A percentile compares a stretch with the other conserved stretches of the same genome.
These are phyloP conservation scores for Colletotrichum euphorbiae DNA, from an alignment of 2,329 filamentous ascomycete genomes.

Conservation along the genomic window DNA sequence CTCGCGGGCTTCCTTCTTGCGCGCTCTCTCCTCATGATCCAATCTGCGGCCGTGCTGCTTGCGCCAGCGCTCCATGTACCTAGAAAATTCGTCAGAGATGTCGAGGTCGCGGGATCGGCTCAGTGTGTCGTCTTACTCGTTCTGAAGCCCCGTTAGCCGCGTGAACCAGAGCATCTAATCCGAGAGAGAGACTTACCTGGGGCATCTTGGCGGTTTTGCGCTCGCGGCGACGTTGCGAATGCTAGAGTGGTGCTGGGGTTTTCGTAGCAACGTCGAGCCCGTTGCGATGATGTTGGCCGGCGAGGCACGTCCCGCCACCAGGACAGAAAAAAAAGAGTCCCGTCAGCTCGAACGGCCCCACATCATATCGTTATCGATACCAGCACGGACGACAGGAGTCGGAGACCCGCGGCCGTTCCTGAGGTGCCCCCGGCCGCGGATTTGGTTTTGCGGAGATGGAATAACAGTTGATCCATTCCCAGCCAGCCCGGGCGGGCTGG, in stretches of 20 bases:
- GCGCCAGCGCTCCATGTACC: slow-evolving; percentile 64
- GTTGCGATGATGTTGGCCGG: not conserved
- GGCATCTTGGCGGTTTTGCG: slow-evolving; percentile 34
- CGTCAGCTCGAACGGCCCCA: slow-evolving; percentile 1
- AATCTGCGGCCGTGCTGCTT: slow-evolving; percentile 64
- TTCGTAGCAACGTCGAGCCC: not conserved
- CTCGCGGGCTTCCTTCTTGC: slow-evolving; percentile 90
- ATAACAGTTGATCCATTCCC: slow-evolving; percentile 21
- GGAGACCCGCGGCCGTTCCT: too few species aligned
- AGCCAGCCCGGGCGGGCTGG: not conserved
- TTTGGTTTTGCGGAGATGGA: not conserved
- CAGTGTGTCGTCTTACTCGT: slow-evolving; percentile 60
- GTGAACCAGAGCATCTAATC: not conserved
- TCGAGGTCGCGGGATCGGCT: not conserved
- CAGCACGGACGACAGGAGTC: not conserved
- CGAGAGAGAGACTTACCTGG: slow-evolving; percentile 12
- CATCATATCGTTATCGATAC: not conserved
- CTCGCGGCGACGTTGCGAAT: slow-evolving; percentile 26
- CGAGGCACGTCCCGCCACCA: slow-evolving; percentile 35
- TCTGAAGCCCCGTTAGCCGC: not conserved
- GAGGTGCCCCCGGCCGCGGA: too few species aligned
- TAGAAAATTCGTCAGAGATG: not conserved
- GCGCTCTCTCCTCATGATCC: slow-evolving; percentile 88
- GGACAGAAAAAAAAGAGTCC: slow-evolving; percentile 20
- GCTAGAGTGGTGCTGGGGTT: not conserved